These are phyloP conservation scores for Talaromyces rugulosus DNA, from an alignment of 2,329 filamentous ascomycete species.

Conservation along the genomic window DNA sequence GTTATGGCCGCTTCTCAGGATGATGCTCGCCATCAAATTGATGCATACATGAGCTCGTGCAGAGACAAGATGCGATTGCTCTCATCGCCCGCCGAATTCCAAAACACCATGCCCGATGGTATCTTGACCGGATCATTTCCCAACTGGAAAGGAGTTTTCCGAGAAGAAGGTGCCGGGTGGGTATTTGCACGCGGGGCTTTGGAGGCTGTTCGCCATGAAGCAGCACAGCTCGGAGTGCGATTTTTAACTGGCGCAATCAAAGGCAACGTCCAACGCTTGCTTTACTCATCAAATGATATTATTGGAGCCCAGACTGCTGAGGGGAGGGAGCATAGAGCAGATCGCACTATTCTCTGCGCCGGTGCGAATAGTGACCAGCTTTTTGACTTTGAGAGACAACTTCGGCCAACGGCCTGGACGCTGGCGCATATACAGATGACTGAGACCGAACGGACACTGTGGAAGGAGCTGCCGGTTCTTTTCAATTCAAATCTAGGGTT, in stretches of 20 bases:
- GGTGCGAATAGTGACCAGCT: slow-evolving; percentile 40
- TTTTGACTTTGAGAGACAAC: slow-evolving; percentile 43
- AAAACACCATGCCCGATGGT: slow-evolving; percentile 47
- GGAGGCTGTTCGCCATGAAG: slow-evolving; percentile 42
- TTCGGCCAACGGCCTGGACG: slow-evolving; percentile 48
- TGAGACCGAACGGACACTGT: slow-evolving; percentile 40
- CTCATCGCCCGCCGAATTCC: slow-evolving; percentile 42
- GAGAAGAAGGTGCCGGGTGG: slow-evolving; percentile 47
- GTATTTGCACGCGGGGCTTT: slow-evolving; percentile 48
- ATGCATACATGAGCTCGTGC: slow-evolving; percentile 3
- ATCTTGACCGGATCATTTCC: slow-evolving; percentile 41
- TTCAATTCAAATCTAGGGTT: slow-evolving; percentile 48
- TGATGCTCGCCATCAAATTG: neutral
- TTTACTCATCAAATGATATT: slow-evolving; percentile 34
- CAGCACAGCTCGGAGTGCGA: slow-evolving; percentile 40
- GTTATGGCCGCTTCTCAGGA: slow-evolving; percentile 5
- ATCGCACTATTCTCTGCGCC: slow-evolving; percentile 40
- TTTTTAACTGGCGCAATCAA: slow-evolving; percentile 41
- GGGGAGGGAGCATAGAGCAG: slow-evolving; percentile 32
- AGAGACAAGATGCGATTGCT: slow-evolving; percentile 19
- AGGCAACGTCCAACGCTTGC: slow-evolving; percentile 34
- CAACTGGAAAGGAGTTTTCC: slow-evolving; percentile 42
- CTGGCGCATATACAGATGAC: slow-evolving; percentile 50
- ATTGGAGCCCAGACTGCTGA: slow-evolving; percentile 37
- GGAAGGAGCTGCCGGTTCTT: slow-evolving; percentile 47